Evolutionary conservation across 2,329 filamentous ascomycete species (phyloP).

Genomic region (Epichloe uncinata): DNA sequence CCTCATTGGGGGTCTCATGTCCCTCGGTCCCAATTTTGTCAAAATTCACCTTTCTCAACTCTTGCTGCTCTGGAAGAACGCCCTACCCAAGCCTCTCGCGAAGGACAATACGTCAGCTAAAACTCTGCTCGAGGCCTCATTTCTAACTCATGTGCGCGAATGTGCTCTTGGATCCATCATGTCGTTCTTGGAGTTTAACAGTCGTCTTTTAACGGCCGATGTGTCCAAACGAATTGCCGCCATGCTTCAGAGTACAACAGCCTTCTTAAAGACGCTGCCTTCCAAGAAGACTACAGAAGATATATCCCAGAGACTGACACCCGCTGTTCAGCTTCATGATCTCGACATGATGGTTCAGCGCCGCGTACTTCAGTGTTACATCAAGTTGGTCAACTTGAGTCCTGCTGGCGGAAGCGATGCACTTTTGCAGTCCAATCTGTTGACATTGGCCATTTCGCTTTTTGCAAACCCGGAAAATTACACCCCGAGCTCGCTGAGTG

Average conservation of each 20-base stretch:
- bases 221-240: conserved; percentile 83
- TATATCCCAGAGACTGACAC: conserved; percentile 67
- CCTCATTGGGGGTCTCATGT: conserved; percentile 91
- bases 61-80: conserved; percentile 92
- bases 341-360: conserved; percentile 87
- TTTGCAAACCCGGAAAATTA: conserved; percentile 92
- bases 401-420: conserved; percentile 75
- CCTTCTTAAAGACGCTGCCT: conserved; percentile 77
- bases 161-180: conserved; percentile 85
- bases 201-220: conserved; percentile 79
- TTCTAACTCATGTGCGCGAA: conserved; percentile 86
- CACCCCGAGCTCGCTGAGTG: conserved; percentile 69
- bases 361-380: conserved; percentile 88
- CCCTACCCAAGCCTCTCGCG: conserved; percentile 82
- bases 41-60: conserved; percentile 96
- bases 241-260: conserved; percentile 90
- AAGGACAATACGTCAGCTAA: conserved; percentile 81
- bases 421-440: conserved; percentile 77
- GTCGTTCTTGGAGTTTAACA: conserved; percentile 88
- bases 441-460: conserved; percentile 85
- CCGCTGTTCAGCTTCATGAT: conserved; percentile 78
- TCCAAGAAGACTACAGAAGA: conserved; percentile 78
- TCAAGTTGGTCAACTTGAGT: conserved; percentile 78
- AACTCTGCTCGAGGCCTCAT: conserved; percentile 78
- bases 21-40: conserved; percentile 91